Percentiles rank a stretch among this genome's conserved stretches.
Evolutionary conservation across 768 basidiomycete genomes (phyloP).

Genomic region (Antrodiella citrinella): DNA sequence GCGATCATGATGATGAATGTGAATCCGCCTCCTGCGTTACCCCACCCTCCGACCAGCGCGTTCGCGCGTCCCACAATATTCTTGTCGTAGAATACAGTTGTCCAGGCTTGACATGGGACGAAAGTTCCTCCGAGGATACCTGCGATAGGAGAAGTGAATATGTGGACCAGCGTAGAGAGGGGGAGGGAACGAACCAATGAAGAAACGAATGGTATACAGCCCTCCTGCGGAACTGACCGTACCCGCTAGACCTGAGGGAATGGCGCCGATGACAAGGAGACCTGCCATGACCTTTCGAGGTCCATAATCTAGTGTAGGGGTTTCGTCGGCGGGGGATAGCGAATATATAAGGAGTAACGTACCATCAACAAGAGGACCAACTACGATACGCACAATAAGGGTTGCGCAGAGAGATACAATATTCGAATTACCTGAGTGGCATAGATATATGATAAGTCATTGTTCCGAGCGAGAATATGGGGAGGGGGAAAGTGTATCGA

Average conservation of each 20-base stretch:
- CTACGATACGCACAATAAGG: slow-evolving; percentile 35
- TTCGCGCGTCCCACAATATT: slow-evolving; percentile 39
- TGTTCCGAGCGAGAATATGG: slow-evolving; percentile 1
- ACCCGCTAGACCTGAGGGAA: slow-evolving; percentile 53
- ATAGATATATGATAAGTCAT: neutral
- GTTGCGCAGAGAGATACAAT: slow-evolving; percentile 40
- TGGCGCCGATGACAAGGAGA: slow-evolving; percentile 44
- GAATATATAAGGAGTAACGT: slow-evolving; percentile 5
- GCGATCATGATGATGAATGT: slow-evolving; percentile 53
- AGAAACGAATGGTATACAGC: slow-evolving; percentile 42
- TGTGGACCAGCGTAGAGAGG: neutral
- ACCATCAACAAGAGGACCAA: slow-evolving; percentile 45
- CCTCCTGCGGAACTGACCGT: slow-evolving; percentile 32
- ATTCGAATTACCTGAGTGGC: slow-evolving; percentile 35
- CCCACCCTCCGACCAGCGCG: slow-evolving; percentile 51
- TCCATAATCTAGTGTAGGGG: slow-evolving; percentile 27
- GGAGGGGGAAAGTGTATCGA: slow-evolving; percentile 11
- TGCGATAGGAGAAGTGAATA: neutral
- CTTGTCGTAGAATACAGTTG: slow-evolving; percentile 53
- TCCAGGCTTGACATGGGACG: slow-evolving; percentile 55
- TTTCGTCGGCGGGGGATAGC: neutral
- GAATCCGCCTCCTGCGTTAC: slow-evolving; percentile 36
- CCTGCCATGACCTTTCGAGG: slow-evolving; percentile 49
- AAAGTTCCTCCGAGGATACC: slow-evolving; percentile 50
- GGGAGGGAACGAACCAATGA: slow-evolving; percentile 32